phyloP scores from a whole-genome alignment of 2,329 filamentous ascomycete genomes.

The Clonostachys rhizophaga region DNA sequence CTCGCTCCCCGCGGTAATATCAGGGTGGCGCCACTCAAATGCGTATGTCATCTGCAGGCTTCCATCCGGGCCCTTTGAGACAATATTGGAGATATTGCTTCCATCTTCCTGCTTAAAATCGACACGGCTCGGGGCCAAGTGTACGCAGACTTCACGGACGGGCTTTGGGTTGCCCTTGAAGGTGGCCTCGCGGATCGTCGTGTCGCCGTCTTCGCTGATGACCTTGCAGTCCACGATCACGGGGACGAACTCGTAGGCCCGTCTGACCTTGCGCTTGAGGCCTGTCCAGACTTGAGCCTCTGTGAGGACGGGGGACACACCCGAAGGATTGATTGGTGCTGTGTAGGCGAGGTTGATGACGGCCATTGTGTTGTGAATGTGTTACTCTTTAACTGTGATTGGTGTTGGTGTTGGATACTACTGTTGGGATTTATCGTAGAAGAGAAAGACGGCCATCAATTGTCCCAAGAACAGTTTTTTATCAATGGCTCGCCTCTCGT shows the following conservation, averaged over 20 bases:
- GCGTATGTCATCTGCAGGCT: conserved; percentile 25
- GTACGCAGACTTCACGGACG: conserved; percentile 21
- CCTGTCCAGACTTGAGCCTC: conserved; percentile 26
- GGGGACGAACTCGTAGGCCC: conserved; percentile 27
- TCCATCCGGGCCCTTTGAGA: conserved; percentile 17
- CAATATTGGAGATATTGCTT: conserved; percentile 24
- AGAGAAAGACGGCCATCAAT: too few species aligned
- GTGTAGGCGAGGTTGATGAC: conserved; percentile 23
- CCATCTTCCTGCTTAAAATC: conserved; percentile 28
- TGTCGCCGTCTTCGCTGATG: conserved; percentile 16
- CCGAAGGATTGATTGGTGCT: conserved; percentile 24
- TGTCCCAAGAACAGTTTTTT: too few species aligned
- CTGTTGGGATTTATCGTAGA: too few species aligned
- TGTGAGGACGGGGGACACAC: conserved; percentile 17
- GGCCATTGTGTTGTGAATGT: conserved; percentile 15
- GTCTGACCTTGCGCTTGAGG: conserved; percentile 25
- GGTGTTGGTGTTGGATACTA: too few species aligned
- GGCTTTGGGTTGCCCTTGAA: conserved; percentile 12
- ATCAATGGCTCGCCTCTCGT: too few species aligned
- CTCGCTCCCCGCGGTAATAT: conserved; percentile 15
- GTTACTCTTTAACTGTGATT: too few species aligned
- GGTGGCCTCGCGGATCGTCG: conserved; percentile 17
- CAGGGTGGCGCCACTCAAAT: conserved; percentile 26
- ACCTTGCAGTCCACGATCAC: conserved; percentile 24
- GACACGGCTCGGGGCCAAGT: conserved; percentile 21